Evolutionary conservation across 495 filamentous ascomycete species (phyloP), one percentile per base, ranked within the genome.

Genomic region (Penicillium steckii): DNA sequence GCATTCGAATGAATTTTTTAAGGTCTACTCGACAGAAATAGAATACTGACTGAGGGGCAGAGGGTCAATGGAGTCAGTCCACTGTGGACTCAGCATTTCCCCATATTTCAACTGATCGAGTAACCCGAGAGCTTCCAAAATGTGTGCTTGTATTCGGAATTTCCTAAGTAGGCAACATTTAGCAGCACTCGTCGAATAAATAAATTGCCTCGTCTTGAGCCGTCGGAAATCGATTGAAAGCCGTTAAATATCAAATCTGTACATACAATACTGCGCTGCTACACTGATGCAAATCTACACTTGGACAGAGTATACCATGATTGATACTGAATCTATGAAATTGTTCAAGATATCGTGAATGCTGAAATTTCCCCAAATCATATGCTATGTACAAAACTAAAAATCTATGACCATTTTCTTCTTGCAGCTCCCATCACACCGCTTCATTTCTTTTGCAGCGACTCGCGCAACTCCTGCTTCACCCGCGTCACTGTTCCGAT

Each of bases 401-500:
- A 51, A 53, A 35, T 44, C 49, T 47, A 12, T 44, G 32, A 12
- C 15, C 18, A 10, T 41, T 46, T 56, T 49, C 21, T 17, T 4
- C 33, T 37, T 3, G 1, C 30, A 33, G 30, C 33, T 37, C 33
- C 15, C n/a, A 18, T 7, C 33, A 37, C 50, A 57, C 52, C 44
- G 52, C 50, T 58, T 60, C 45, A 62, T 61, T 71, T 56, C 38
- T 59, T 61, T 54, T 68, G 60, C 64, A 78, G 69, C 55, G 73
- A 70, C 59, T 86, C 76, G 46, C 81, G 80, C 83, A 98, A 85
- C 75, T 97, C 91, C 51, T 78, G 73, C 75, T 96, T 97, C 24
- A 97, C 88, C 48, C 88, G 79, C 19, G 88, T 91, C 37, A 96
- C 80, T 0, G 89, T 92, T 10, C 93, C 92, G 3, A 88, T 80